Evolutionary conservation across 225 moss, liverwort and hornwort species (phyloP).

Genomic region (Asterella californica): DNA sequence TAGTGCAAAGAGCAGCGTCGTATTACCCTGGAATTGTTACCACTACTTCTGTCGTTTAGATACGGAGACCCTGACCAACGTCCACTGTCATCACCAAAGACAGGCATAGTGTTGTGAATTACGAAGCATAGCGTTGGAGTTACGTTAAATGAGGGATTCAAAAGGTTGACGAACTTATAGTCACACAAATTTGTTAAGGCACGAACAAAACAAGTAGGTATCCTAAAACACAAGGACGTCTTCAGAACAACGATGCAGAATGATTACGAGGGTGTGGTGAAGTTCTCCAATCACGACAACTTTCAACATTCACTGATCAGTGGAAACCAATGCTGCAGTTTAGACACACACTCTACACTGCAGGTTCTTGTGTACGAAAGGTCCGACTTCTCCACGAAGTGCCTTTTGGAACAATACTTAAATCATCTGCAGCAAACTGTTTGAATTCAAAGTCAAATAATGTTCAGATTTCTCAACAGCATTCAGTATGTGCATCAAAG

Average conservation of each 20-base stretch:
- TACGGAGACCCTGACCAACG: constrained; percentile 67
- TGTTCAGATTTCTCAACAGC: background rate
- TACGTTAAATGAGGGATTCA: background rate
- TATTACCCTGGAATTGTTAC: constrained; percentile 63
- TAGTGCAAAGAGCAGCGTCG: background rate
- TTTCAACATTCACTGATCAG: too few relatives aligned
- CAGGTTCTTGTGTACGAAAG: background rate
- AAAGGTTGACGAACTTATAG: background rate
- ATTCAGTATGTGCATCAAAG: background rate
- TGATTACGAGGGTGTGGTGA: too few relatives aligned
- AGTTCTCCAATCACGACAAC: too few relatives aligned
- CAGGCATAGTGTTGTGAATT: background rate
- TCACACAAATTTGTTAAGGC: background rate
- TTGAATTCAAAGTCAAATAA: background rate
- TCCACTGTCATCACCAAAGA: constrained; percentile 37
- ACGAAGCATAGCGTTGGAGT: background rate
- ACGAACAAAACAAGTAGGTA: background rate
- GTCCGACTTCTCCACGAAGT: background rate
- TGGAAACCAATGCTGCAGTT: background rate
- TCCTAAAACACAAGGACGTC: too few relatives aligned
- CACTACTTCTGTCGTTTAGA: constrained; percentile 61
- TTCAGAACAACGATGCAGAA: too few relatives aligned
- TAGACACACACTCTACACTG: background rate
- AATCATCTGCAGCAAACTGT: background rate
- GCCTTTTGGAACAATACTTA: background rate